Evolutionary conservation across 331 rosid species (phyloP).

Genomic region (Malus hybrid): DNA sequence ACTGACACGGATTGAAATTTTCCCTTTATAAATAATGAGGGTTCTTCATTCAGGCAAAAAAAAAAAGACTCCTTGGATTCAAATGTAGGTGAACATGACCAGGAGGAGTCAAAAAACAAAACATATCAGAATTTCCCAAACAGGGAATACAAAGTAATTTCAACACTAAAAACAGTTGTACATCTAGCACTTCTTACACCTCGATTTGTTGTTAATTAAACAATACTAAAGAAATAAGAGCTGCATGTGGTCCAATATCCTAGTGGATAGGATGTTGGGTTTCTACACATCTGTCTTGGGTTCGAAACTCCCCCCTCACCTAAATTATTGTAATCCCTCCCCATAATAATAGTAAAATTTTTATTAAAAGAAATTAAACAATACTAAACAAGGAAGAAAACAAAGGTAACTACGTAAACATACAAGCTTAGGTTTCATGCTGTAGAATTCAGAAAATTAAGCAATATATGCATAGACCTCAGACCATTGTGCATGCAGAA

Average conservation of each 20-base stretch:
- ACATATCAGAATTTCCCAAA: background rate
- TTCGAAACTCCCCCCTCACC: no score
- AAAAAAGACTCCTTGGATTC: background rate
- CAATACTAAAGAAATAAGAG: background rate
- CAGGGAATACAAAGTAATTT: background rate
- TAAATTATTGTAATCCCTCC: no score
- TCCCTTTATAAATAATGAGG: background rate
- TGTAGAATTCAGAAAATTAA: background rate
- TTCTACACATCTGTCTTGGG: no score
- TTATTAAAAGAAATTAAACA: no score
- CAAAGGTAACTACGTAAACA: background rate
- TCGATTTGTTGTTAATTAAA: background rate
- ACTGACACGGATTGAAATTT: no score
- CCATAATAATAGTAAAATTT: no score
- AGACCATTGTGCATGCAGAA: background rate
- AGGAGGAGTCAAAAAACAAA: background rate
- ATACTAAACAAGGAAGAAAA: background rate
- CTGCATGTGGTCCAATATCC: no score
- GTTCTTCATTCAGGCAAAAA: background rate
- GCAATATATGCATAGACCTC: background rate
- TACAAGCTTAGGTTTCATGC: background rate
- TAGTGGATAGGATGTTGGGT: no score
- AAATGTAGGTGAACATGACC: background rate
- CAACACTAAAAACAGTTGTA: background rate
- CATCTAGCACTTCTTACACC: background rate